phyloP scores from a whole-genome alignment of 495 filamentous ascomycete species.

The Podospora comata region DNA sequence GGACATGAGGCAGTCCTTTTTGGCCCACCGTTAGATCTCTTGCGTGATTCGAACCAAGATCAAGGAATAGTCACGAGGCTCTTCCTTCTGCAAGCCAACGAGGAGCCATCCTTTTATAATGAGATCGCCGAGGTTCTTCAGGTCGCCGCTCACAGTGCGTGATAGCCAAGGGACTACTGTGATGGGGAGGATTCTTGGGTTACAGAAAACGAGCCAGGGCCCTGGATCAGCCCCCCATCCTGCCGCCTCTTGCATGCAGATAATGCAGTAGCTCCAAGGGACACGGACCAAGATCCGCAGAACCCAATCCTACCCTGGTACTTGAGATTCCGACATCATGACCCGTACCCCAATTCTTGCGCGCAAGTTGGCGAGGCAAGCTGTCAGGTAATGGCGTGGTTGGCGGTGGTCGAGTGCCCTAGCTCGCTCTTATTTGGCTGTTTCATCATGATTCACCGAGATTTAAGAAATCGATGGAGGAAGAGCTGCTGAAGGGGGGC shows the following conservation, averaged over 20 bases:
- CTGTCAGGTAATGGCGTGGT: background rate
- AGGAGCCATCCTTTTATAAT: background rate
- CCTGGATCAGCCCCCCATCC: background rate
- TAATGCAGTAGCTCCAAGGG: conserved; percentile 8
- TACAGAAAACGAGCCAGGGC: conserved; percentile 5
- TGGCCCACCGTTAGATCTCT: background rate
- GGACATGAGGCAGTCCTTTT: no score
- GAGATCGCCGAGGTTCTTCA: background rate
- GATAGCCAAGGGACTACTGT: background rate
- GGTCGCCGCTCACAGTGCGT: background rate
- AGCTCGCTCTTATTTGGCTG: background rate
- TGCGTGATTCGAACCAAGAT: background rate
- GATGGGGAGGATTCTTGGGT: background rate
- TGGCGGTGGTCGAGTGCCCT: background rate
- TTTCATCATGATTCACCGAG: background rate
- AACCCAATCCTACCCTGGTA: conserved; percentile 1
- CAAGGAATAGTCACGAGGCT: background rate
- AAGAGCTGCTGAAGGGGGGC: background rate
- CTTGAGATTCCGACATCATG: background rate
- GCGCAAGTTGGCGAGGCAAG: background rate
- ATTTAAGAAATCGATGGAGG: background rate
- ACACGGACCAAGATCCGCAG: conserved; percentile 6
- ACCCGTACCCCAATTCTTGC: conserved; percentile 4
- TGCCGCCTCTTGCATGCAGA: conserved; percentile 9
- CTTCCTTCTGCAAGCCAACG: background rate